Evolutionary conservation across 176 grass and related monocot genomes (phyloP), one percentile per base, ranked within the genome.

Genomic region (Bromus sterilis): DNA sequence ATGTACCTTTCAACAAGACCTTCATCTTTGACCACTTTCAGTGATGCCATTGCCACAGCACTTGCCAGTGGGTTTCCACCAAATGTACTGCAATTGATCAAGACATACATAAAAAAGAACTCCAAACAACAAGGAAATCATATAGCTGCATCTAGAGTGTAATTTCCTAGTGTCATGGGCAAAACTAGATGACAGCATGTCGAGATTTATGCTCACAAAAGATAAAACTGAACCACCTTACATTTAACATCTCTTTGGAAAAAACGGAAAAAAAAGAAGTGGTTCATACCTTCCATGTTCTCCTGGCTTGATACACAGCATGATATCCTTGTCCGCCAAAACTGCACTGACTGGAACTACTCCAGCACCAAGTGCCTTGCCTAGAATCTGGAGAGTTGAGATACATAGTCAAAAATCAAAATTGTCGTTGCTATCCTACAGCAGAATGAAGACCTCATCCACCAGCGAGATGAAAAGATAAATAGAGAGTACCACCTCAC

Each of bases 31-130:
- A 98, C 77, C 12, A 95, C 87, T 79, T 98, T 79, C 56, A 98
- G 82, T 78, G 96, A 94, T 42, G 96, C 93, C 55, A 98, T 71
- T 44, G 90, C 96, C 25, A 98, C 96, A 36, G 96, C 90, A 86
- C 96, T 98, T 84, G 93, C 90, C 77, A 98, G 82, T 7, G 96
- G 96, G 67, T 98, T 98, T 49, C 96, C 96, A 79, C 96, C 96
- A 84, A 98, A 98, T 62, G 96, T 95, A 88, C 96, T 98, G 87
- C 23, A 34, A 74, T 66, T 70, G 37, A 75, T 81, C 44, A 91
- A 51, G 26, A 56, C 35, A 79, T 11, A 63, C 16, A 59, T 2
- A 32, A 10, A 76, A 30, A 32, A 25, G 40, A 31, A 56, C 36
- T 46, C 46, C 35, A 59, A 83, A 14, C n/a, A 56, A 66, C n/a